Evolutionary conservation across 768 basidiomycete genomes (phyloP), one percentile per base, ranked within the genome.

Genomic region (Terana coerulea): DNA sequence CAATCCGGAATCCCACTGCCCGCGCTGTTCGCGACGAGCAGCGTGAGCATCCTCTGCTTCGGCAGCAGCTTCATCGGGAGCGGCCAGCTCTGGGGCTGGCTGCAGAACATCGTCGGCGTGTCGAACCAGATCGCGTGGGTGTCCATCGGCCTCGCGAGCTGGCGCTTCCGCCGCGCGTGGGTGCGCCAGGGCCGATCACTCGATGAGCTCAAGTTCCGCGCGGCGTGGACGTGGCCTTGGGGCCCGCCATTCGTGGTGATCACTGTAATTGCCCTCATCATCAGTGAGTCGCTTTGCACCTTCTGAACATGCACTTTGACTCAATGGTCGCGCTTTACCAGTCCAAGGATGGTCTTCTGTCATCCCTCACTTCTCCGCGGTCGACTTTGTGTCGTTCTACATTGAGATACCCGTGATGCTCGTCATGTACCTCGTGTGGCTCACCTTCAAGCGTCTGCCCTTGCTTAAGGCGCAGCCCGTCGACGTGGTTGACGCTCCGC

Each of bases 51-150:
- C 1, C 66, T 93, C 19, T 91, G 88, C 64, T 88, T 92, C 61
- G 81, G 77, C 6, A 83, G 77, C 42, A 87, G 83, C 57, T 91
- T 80, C 60, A 80, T 93, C 39, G 90, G 88, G 24, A 86, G 79
- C 49, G 89, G 88, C 22, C 69, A 74, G 61, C 74, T 93, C 22
- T 93, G 88, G 87, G 75, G 75, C 2, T 93, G 91, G 91, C 66
- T 91, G 34, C 91, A 92, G 63, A 91, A 88, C 59, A 82, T 93
- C 43, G 91, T 92, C 28, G 91, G 91, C 1, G 91, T 93, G 45
- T 90, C 88, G 1, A 92, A 91, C 61, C 90, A 91, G 86, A 88
- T 93, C 59, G 91, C 91, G 1, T 93, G 91, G 91, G 55, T 91
- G 2, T 91, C 88, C 3, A 93, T 93, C 46, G 91, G 91, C 1